Evolutionary conservation across 768 basidiomycete species (phyloP).

Genomic region (Mycena albidolilacea): DNA sequence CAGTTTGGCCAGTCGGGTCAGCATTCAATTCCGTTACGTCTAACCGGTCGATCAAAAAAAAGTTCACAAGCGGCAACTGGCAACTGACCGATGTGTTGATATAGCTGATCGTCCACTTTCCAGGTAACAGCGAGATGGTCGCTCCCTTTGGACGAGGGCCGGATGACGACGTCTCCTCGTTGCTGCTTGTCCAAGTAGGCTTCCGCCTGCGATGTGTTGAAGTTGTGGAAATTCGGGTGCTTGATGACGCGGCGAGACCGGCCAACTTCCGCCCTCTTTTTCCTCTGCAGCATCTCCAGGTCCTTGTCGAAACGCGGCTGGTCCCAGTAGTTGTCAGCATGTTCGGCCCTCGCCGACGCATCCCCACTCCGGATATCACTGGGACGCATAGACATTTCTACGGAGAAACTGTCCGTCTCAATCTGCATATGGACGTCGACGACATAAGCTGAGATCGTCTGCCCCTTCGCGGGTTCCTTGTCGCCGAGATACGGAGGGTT

Average conservation of each 20-base stretch:
- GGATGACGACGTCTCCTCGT: constrained; percentile 95
- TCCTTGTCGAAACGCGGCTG: constrained; percentile 75
- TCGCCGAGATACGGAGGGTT: constrained; percentile 72
- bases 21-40: constrained; percentile 88
- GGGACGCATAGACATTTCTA: constrained; percentile 82
- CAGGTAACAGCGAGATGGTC: constrained; percentile 98
- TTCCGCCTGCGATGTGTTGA: constrained; percentile 93
- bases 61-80: constrained; percentile 16
- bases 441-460: constrained; percentile 85
- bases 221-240: constrained; percentile 98
- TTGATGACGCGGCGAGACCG: constrained; percentile 90
- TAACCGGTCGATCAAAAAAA: constrained; percentile 46
- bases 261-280: constrained; percentile 88
- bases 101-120: constrained; percentile 97
- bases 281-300: constrained; percentile 79
- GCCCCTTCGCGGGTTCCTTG: constrained; percentile 76
- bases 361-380: constrained; percentile 76
- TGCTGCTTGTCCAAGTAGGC: constrained; percentile 90
- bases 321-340: constrained; percentile 77
- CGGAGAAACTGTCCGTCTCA: constrained; percentile 72
- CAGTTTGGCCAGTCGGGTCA: constrained; percentile 77
- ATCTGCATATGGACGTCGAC: constrained; percentile 78
- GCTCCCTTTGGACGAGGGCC: constrained; percentile 94
- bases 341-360: constrained; percentile 70
- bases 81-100: constrained; percentile 92